Evolutionary conservation across 768 basidiomycete species (phyloP), one percentile per base, ranked within the genome.

Genomic region (Tricholoma sp.): DNA sequence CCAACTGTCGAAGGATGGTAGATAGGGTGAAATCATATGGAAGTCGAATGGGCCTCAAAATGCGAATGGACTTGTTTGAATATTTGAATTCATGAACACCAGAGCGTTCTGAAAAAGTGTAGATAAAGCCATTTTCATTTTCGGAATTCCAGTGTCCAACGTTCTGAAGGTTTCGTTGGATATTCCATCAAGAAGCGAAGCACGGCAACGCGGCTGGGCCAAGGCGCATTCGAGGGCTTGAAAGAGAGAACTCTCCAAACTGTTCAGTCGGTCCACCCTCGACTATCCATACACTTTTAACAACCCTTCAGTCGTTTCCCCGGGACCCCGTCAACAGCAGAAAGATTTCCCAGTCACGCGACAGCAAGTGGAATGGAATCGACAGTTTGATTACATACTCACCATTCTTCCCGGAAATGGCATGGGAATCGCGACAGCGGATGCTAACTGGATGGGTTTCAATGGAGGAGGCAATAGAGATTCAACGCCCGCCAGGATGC

Each of bases 321-420:
- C n/a, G n/a, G n/a, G n/a, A n/a, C 69, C 11, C 68, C 70, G 22
- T 72, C 68, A 16, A 69, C 68, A 1, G 68, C 59, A 27, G 70
- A 69, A 3, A 73, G 61, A 45, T 70, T 67, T 12, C 65, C 69
- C 18, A 73, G 60, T 6, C 72, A 63, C 4, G 68, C 71, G 18
- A 73, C 67, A 0, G 72, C 72, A 12, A 73, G 59, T 0, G 72
- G 72, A 18, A 73, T 64, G 37, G 70, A 65, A 51, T 72, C 71
- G 19, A 72, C 66, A 74, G 67, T 31, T 61, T 61, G 12, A 57
- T 45, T 1, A 60, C 63, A 55, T 65, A 57, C 10, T 66, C 56
- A 35, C 71, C 67, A 4, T 47, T 50, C 27, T 67, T 61, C 5
- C 62, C 45, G 3, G 63, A 64, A 22, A 74, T 72, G 7, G 59